Evolutionary conservation across 2,329 filamentous ascomycete species (phyloP), one percentile per base, ranked within the genome.

Genomic region (Neocucurbitaria cava): DNA sequence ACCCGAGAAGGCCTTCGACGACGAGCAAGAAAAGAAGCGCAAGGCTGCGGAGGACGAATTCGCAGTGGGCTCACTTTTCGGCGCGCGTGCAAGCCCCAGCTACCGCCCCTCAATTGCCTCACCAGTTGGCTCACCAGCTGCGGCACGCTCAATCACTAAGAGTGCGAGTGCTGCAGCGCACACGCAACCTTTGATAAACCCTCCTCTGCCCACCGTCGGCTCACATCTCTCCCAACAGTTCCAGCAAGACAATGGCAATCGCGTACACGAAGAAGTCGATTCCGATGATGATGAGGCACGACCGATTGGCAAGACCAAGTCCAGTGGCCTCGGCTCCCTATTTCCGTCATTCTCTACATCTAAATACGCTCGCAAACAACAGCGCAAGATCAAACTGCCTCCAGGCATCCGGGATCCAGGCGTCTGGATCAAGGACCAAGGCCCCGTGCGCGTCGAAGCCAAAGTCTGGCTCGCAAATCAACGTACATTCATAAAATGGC

Each of bases 381-480:
- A 83, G 41, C 81, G 65, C 78, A 77, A 78, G 46, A 78, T 80
- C 11, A 78, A 82, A 47, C 82, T 98, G 3, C 95, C 95, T 0
- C 90, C 92, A 23, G 95, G 95, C 28, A 91, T 99, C n/a, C 85
- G 85, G 20, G 88, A 96, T 71, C 95, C 95, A 1, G 86, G 85
- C 8, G 83, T 87, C 62, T 96, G 94, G 88, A 91, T 99, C 82
- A 99, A 99, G 81, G 96, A 99, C 77, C 85, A 89, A 30, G 94
- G 95, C 3, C 90, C 92, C 31, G 85, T 98, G 61, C 90, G 92
- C 72, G 92, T 99, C 52, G 95, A 99, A 79, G 92, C 92, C 58
- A 99, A 99, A 78, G 94, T 99, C 26, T 99, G 95, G 94, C 88
- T 99, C 52, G 95, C 95, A 49, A 99, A 99, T 77, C 94, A 99